phyloP scores from a whole-genome alignment of 108 stramenopile genomes.

The Ochromonas danica region DNA sequence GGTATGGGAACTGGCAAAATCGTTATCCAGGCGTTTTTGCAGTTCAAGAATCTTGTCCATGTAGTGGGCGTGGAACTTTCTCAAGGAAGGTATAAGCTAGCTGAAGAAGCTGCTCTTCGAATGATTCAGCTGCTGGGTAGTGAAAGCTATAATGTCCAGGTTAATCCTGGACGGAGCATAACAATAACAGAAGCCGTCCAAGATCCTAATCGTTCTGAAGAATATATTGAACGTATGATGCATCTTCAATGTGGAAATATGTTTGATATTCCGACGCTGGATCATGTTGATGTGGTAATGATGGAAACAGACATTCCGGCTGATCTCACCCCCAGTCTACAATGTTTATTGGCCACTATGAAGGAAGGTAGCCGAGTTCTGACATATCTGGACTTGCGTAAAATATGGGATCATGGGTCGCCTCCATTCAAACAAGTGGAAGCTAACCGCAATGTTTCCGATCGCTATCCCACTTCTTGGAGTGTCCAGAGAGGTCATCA shows the following conservation, averaged over 20 bases:
- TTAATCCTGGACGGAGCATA: background rate
- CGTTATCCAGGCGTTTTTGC: conserved; percentile 51
- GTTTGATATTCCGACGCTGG: conserved; percentile 36
- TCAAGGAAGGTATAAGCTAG: conserved; percentile 43
- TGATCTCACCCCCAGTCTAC: conserved; percentile 36
- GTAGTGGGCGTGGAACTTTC: conserved; percentile 55
- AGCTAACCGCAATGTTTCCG: conserved; percentile 44
- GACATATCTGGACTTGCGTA: conserved; percentile 54
- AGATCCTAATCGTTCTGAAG: background rate
- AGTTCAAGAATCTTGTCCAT: conserved; percentile 40
- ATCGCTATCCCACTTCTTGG: conserved; percentile 58
- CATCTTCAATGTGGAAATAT: conserved; percentile 50
- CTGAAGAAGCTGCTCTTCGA: conserved; percentile 29
- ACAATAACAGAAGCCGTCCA: background rate
- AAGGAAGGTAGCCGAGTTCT: conserved; percentile 38
- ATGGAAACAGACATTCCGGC: conserved; percentile 53
- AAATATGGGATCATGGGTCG: conserved; percentile 41
- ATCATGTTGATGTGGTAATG: conserved; percentile 48
- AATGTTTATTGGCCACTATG: conserved; percentile 29
- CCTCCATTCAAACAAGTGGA: conserved; percentile 54
- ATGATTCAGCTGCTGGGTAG: background rate
- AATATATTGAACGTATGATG: conserved; percentile 21
- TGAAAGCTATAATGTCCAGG: conserved; percentile 2
- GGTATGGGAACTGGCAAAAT: conserved; percentile 60
- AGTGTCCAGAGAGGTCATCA: conserved; percentile 56